Base-by-base conservation (phyloP, 1,284 basidiomycete genomes). In the Blastosporella zonata region DNA sequence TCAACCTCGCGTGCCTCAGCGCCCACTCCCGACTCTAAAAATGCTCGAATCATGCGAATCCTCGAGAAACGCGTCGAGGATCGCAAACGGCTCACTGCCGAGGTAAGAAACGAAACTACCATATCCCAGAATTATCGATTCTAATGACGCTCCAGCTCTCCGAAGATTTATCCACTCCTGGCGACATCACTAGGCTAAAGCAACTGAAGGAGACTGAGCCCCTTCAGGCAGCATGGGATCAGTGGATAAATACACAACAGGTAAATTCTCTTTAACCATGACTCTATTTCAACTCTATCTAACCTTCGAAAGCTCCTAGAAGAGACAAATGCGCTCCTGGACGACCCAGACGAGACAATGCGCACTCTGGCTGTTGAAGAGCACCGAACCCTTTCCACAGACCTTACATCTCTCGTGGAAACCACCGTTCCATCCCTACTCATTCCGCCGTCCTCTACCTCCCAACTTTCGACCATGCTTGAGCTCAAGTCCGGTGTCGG, bases 401-500 rank as follows among this genome's bases (percentile, higher is more conserved):
- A 70, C 17, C 73, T 93, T 15, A 66, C 74, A 12, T 52, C 64
- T 0, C 62, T 84, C 25, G 62, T 87, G 31, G 67, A 75, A 8
- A 60, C 67, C 0, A 79, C 75, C 0, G 82, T 97, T 54, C 86
- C 90, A 0, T 52, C 74, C 0, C 72, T 90, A 3, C 78, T 97
- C 47, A 74, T 93, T 0, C 90, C 90, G 0, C 70, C 81, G 0
- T 85, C 88, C 0, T 60, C 75, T 6, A 87, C 90, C 0, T 68
- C 75, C 0, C 64, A 78, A 1, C 70, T 92, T 5, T 88, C 89
- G 2, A 90, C 90, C 0, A 74, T 98, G 47, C 70, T 99, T 49
- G 96, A 98, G 58, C 71, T 99, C 27, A 95, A 96, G 59, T 83
- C 93, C 0, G 97, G 94, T 2, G 93, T 96, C 0, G 97, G 96